phyloP scores from a whole-genome alignment of 2,329 filamentous ascomycete genomes.

The Colletotrichum sp. region DNA sequence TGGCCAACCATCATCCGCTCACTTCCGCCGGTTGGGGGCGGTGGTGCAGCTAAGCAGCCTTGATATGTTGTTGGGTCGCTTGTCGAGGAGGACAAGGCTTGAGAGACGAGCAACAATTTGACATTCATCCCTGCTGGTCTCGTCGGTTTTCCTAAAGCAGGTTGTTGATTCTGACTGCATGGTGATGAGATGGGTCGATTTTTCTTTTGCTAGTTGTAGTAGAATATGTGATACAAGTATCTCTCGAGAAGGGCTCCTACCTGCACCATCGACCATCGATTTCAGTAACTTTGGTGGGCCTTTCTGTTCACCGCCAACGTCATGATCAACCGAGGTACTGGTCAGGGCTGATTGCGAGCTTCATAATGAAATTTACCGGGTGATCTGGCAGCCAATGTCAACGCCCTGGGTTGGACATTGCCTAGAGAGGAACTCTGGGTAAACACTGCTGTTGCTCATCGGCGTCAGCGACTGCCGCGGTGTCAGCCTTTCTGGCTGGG shows the following conservation, averaged over 20 bases:
- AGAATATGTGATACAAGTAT: not conserved
- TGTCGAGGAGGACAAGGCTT: not conserved
- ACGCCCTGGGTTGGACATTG: not conserved
- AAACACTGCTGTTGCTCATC: not conserved
- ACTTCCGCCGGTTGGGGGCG: not conserved
- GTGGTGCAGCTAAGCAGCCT: not conserved
- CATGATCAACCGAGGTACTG: not conserved
- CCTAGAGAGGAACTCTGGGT: not conserved
- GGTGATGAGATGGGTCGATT: constrained; percentile 7
- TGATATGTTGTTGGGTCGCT: not conserved
- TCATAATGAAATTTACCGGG: not conserved
- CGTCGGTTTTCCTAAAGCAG: not conserved
- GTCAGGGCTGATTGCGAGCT: not conserved
- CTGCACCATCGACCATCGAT: not conserved
- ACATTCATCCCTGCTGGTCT: not conserved
- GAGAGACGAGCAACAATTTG: not conserved
- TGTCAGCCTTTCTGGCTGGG: not conserved
- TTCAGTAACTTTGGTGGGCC: not conserved
- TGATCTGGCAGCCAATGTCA: not conserved
- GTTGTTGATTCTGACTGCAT: not conserved
- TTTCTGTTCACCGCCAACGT: not conserved
- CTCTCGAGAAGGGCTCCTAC: not conserved
- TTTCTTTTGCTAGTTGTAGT: not conserved
- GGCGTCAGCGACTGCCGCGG: not conserved
- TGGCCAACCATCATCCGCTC: not conserved